phyloP scores from a whole-genome alignment of 2,329 filamentous ascomycete genomes.

The Diaporthe citriasiana region DNA sequence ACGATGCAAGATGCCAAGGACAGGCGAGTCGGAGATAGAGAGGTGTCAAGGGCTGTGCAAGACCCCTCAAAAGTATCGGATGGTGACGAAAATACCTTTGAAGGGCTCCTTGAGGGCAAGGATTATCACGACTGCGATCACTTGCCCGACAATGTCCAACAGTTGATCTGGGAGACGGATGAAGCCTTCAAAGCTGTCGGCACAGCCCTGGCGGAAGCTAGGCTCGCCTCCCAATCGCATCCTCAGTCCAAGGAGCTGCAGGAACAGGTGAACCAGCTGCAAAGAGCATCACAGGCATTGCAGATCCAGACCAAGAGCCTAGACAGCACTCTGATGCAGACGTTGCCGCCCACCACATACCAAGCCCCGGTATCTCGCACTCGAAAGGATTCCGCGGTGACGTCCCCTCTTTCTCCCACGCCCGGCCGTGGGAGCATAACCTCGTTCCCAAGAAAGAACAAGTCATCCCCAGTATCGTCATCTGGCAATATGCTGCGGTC shows the following conservation, averaged over 20 bases:
- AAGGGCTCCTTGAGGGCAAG: constrained; percentile 18
- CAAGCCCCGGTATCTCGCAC: neutral
- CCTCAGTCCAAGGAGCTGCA: constrained; percentile 32
- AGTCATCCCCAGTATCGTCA: constrained; percentile 22
- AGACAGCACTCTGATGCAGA: constrained; percentile 27
- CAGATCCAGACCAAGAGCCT: constrained; percentile 29
- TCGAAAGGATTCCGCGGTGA: constrained; percentile 22
- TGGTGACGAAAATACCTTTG: constrained; percentile 32
- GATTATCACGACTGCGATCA: constrained; percentile 10
- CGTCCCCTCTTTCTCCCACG: constrained; percentile 38
- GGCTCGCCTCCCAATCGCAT: constrained; percentile 47
- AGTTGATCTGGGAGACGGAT: constrained; percentile 65
- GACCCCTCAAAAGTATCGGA: constrained; percentile 13
- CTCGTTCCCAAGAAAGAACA: constrained; percentile 34
- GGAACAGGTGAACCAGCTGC: constrained; percentile 25
- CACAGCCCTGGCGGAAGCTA: constrained; percentile 56
- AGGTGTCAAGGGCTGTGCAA: constrained; percentile 17
- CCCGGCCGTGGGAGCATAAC: constrained; percentile 35
- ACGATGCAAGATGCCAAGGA: constrained; percentile 22
- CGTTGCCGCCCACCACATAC: constrained; percentile 13
- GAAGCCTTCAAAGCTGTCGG: constrained; percentile 64
- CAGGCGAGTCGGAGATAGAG: neutral
- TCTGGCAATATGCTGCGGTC: constrained; percentile 33
- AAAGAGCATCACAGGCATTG: constrained; percentile 34
- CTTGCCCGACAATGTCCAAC: constrained; percentile 57